Base-by-base conservation (phyloP, 2,329 filamentous ascomycete species). In the Cercospora beticola region DNA sequence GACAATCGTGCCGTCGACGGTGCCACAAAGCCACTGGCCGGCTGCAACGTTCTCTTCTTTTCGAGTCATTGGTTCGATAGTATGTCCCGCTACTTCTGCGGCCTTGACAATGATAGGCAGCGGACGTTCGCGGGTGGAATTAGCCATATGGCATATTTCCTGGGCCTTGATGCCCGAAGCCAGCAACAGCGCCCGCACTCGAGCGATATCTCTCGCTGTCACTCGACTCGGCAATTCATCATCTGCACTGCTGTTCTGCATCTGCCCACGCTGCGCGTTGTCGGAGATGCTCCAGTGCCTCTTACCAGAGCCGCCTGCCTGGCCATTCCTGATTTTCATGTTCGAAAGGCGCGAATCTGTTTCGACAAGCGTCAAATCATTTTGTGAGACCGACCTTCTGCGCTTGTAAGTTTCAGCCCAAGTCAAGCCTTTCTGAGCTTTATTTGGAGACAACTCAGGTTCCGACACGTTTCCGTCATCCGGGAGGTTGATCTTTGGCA, bases 161-260 rank as follows among this genome's bases (percentile, higher is more conserved):
- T 89, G 89, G 0, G 94, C 94, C 81, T 96, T 97, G 76, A 97
- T 89, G n/a, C 93, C 94, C 0, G 93, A 92, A 71, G 90, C 91
- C 23, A 97, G 83, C 49, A 97, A 87, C 8, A 96, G 84, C 0
- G 92, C 87, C 67, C 89, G 87, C 2, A 94, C 85, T n/a, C 93
- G 89, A 16, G 91, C 91, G 64, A 97, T 86, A 74, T 97, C 94
- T n/a, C 87, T 87, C 74, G 86, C 88, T 9, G 85, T 89, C 31
- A 91, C 79, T 10, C 77, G 67, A 77, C 78, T n/a, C 76, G 76
- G 56, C 78, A 81, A 18, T 81, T 79, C 5, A 78, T 76, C 4
- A 21, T 64, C 62, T 21, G 46, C 43, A 0, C 16, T 52, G 26
- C 18, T 26, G 79, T 76, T 63, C 18, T 3, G 77, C 21, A 43